phyloP scores from a whole-genome alignment of 2,329 filamentous ascomycete genomes.

The Diaporthe australafricana region DNA sequence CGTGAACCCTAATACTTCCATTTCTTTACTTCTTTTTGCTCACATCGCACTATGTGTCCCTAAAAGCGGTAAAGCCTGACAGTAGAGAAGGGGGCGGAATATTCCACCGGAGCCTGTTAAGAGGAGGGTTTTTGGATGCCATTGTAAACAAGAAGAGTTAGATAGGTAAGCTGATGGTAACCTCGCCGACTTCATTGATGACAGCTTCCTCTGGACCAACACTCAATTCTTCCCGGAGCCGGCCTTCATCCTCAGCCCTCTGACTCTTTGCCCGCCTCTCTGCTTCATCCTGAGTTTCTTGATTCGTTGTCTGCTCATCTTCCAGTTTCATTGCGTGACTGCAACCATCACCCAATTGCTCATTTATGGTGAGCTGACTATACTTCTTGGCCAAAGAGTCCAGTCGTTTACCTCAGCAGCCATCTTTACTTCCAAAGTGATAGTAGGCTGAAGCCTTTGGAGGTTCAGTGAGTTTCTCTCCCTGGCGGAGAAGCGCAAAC shows the following conservation, averaged over 20 bases:
- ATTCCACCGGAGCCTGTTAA: neutral
- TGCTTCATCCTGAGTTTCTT: neutral
- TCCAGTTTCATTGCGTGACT: neutral
- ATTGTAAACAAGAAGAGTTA: neutral
- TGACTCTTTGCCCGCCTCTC: neutral
- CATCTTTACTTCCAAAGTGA: neutral
- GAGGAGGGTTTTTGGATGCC: neutral
- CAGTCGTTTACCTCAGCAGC: neutral
- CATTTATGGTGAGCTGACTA: neutral
- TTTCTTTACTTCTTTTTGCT: no score
- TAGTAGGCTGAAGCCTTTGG: neutral
- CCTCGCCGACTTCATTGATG: neutral
- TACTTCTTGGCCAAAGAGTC: conserved; percentile 1
- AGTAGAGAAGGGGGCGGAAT: neutral
- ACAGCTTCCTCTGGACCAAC: neutral
- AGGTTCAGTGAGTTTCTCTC: neutral
- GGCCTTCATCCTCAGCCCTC: neutral
- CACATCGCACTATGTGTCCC: no score
- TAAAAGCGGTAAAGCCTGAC: no score
- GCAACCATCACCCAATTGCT: neutral
- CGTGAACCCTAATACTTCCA: no score
- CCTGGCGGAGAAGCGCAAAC: neutral
- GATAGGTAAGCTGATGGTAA: neutral
- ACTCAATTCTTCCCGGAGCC: neutral
- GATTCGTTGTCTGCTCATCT: neutral